Conservation (phyloP, 1,284 basidiomycete species). For the Papiliotrema laurentii region DNA sequence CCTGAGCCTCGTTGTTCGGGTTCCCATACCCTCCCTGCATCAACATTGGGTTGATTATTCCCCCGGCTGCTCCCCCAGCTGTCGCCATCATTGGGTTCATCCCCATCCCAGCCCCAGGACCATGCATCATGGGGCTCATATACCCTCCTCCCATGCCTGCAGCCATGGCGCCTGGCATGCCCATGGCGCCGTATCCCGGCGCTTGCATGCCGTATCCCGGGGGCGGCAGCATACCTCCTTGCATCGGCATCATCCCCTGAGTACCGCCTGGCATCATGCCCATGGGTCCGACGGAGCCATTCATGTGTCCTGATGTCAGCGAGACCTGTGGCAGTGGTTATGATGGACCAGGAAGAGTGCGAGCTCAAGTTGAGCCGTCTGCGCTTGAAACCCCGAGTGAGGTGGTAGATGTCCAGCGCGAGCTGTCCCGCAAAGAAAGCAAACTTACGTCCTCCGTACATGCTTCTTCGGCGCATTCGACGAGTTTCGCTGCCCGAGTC, state of each 20-base stretch:
- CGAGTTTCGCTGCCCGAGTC: conserved; percentile 9
- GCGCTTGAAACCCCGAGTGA: no score
- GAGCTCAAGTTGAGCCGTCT: no score
- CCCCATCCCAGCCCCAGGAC: conserved; percentile 11
- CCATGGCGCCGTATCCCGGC: conserved; percentile 21
- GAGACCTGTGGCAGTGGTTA: no score
- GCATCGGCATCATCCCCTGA: conserved; percentile 16
- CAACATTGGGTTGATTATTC: conserved; percentile 12
- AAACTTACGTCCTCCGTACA: conserved; percentile 1
- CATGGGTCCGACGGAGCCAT: not conserved
- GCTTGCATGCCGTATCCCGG: conserved; percentile 18
- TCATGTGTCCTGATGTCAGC: not conserved
- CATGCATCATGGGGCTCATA: conserved; percentile 7
- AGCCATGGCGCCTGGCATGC: conserved; percentile 14
- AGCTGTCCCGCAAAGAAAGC: not conserved
- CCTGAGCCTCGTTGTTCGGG: conserved; percentile 29
- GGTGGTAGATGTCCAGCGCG: no score
- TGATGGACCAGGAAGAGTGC: no score
- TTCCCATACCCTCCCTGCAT: conserved; percentile 12
- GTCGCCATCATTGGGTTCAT: conserved; percentile 8
- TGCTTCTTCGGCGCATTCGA: conserved; percentile 2
- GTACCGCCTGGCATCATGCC: not conserved
- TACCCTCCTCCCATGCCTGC: conserved; percentile 6
- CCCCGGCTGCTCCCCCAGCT: conserved; percentile 5
- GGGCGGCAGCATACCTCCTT: conserved; percentile 10